Evolutionary conservation across 2,329 filamentous ascomycete species (phyloP).

Genomic region (Botrytis paeoniae): DNA sequence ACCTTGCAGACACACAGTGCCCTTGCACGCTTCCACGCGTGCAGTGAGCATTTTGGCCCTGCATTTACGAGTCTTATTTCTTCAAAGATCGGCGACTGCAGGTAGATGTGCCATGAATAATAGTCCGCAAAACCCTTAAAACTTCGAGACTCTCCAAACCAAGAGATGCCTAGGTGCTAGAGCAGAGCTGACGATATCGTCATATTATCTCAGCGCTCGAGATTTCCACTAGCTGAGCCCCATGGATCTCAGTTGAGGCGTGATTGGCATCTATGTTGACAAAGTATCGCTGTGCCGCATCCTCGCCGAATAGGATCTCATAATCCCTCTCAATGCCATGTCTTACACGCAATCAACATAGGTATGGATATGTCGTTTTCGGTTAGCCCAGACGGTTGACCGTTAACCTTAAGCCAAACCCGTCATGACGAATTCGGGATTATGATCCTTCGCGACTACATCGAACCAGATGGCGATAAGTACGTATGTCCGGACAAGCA

Average conservation of each 20-base stretch:
- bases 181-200: background rate
- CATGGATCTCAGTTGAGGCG: background rate
- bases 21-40: background rate
- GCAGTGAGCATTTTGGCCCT: background rate
- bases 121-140: background rate
- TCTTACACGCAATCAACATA: background rate
- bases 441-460: background rate
- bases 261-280: background rate
- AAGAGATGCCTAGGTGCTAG: background rate
- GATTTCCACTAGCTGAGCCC: background rate
- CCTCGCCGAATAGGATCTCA: background rate
- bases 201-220: background rate
- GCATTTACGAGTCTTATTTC: background rate
- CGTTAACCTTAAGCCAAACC: background rate
- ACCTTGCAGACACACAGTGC: background rate
- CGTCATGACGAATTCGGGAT: background rate
- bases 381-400: background rate
- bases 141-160: background rate
- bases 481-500: background rate
- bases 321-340: background rate
- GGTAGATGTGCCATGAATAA: background rate
- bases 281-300: background rate
- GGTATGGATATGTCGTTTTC: background rate
- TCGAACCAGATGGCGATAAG: background rate
- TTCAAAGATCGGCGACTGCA: conserved; percentile 1